These are phyloP conservation scores for Phytophthora vignae DNA, from an alignment of 352 stramenopile genomes.

Conservation along the genomic window DNA sequence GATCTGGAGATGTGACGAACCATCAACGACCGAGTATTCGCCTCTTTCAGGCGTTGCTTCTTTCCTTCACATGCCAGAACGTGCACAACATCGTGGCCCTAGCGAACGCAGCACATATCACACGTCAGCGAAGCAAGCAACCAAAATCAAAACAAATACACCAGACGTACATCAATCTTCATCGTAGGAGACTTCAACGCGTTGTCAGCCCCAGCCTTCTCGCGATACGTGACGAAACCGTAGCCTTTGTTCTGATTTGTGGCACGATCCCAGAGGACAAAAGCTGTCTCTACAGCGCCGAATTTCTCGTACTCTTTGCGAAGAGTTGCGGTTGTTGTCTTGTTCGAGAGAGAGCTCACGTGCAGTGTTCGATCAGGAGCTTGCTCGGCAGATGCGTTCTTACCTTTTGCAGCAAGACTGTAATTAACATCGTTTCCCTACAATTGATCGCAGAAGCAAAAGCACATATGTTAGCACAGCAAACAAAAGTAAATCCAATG, in stretches of 20 bases:
- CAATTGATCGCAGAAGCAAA: background rate
- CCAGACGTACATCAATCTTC: slow-evolving; percentile 64
- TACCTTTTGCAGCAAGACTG: background rate
- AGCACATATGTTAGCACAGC: background rate
- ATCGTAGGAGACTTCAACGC: slow-evolving; percentile 71
- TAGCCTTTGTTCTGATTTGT: slow-evolving; percentile 77
- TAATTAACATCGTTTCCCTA: background rate
- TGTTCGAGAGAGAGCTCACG: slow-evolving; percentile 44
- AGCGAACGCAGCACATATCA: background rate
- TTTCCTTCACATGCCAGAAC: background rate
- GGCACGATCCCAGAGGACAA: slow-evolving; percentile 55
- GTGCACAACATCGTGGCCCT: background rate
- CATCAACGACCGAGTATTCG: background rate
- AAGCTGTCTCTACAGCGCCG: slow-evolving; percentile 63
- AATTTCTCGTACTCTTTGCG: slow-evolving; percentile 69
- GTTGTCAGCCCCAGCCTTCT: slow-evolving; percentile 46
- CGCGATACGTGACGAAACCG: slow-evolving; percentile 69
- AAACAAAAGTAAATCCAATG: background rate
- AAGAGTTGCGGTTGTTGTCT: slow-evolving; percentile 65
- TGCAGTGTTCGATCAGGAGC: too few species aligned
- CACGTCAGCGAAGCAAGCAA: background rate
- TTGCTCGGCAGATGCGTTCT: background rate
- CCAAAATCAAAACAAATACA: background rate
- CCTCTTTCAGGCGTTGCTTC: background rate
- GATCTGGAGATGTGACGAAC: background rate